Evolutionary conservation across 129 eudicot genomes (phyloP), one percentile per base, ranked within the genome.

Genomic region (Helianthus tuberosus): DNA sequence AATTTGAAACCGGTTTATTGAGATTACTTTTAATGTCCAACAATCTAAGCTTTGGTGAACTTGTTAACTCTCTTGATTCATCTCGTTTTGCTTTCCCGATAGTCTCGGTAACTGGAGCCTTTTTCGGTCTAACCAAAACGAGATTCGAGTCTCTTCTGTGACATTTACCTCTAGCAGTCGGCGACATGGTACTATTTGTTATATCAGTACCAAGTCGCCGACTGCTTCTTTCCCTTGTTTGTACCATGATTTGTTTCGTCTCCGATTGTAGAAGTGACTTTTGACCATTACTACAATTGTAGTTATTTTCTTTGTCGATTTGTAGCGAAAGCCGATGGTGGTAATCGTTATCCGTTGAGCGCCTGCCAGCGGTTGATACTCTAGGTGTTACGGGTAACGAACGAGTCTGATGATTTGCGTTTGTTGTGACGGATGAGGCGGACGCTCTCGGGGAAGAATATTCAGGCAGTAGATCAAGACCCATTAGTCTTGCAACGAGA

Each of bases 401-500:
- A 25, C 76, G 84, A 1, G 80, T 79, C 17, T 83, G 75, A 8
- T 70, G 64, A 23, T 73, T 64, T 3, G 69, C 13, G 71, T 49
- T 77, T 17, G 23, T 54, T n/a, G 89, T 46, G 17, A 78, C 50
- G 5, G 87, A 66, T 20, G 79, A 55, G 15, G 84, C 53, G 1
- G 84, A 77, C 0, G 83, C 74, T 35, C 93, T 69, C 25, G 91
- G 87, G 51, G 91, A 83, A 3, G 80, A 82, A 67, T 27, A 64
- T 32, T 93, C 96, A 3, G 96, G 98, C 11, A 90, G 86, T 13
- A 84, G 78, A 81, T 93, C 98, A n/a, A 93, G 96, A 16, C 98
- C 98, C 98, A 93, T 93, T 15, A 93, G 66, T 70, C 98, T 82
- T 12, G 98, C 98, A 38, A 93, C 96, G 0, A 93, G 76, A 57